Percentiles rank a stretch among this genome's conserved stretches.
These are phyloP conservation scores for Penicillium glabrum DNA, from an alignment of 2,329 filamentous ascomycete genomes.

Conservation along the genomic window DNA sequence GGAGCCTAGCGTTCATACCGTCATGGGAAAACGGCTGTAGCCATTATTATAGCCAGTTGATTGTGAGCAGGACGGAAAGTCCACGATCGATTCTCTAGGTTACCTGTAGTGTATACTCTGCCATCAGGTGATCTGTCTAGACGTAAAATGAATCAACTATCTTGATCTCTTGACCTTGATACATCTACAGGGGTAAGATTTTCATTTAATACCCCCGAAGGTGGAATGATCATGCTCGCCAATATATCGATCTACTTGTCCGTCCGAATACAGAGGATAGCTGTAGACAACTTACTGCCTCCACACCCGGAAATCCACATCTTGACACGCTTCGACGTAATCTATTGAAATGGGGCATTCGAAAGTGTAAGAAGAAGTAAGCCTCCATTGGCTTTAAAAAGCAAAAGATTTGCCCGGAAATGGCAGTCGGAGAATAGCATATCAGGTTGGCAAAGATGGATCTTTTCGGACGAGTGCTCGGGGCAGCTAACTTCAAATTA, in stretches of 20 bases:
- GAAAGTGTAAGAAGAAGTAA: neutral
- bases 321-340: neutral
- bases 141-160: neutral
- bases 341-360: neutral
- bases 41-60: neutral
- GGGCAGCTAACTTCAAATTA: neutral
- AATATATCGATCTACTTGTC: neutral
- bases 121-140: conserved; percentile 4
- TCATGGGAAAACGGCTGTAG: neutral
- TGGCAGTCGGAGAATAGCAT: neutral
- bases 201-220: neutral
- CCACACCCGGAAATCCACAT: neutral
- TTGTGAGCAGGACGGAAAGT: neutral
- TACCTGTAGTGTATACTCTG: too few species aligned
- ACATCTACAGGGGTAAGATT: too few species aligned
- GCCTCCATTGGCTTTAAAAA: neutral
- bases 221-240: neutral
- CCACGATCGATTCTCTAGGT: too few species aligned
- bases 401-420: neutral
- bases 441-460: neutral
- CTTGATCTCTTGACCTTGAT: neutral
- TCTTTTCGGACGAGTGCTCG: neutral
- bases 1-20: neutral
- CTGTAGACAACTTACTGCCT: neutral
- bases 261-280: neutral